Percentiles rank a stretch among this genome's conserved stretches.
Conservation (phyloP, 2,329 filamentous ascomycete species). For the Penicillium sp. region DNA sequence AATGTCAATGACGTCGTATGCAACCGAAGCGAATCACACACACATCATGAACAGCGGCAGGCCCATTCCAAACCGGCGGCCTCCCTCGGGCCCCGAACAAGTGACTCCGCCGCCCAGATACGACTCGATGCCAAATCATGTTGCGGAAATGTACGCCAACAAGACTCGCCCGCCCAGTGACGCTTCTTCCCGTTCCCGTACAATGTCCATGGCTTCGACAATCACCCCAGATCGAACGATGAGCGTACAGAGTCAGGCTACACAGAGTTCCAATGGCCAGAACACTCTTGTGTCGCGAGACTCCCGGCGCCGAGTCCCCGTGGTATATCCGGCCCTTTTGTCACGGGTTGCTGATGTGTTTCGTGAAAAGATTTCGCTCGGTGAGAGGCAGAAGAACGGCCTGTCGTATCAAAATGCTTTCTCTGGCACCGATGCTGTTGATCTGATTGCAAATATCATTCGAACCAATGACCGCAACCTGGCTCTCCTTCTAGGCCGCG, state of each 20-base stretch:
- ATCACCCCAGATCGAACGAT: slow-evolving; percentile 54
- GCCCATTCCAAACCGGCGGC: slow-evolving; percentile 72
- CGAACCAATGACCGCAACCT: slow-evolving; percentile 94
- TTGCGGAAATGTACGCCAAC: slow-evolving; percentile 26
- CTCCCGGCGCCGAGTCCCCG: slow-evolving; percentile 64
- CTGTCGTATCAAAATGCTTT: slow-evolving; percentile 96
- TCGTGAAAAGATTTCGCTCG: slow-evolving; percentile 75
- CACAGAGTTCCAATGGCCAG: slow-evolving; percentile 45
- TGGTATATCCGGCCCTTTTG: slow-evolving; percentile 88
- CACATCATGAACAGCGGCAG: slow-evolving; percentile 86
- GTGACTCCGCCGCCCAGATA: slow-evolving; percentile 20
- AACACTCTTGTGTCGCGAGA: slow-evolving; percentile 52
- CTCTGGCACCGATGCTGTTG: slow-evolving; percentile 89
- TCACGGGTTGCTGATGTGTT: slow-evolving; percentile 94
- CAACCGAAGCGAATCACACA: slow-evolving; percentile 66
- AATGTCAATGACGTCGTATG: slow-evolving; percentile 90
- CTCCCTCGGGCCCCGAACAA: slow-evolving; percentile 48
- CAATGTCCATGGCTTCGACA: slow-evolving; percentile 86
- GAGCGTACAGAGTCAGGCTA: slow-evolving; percentile 51
- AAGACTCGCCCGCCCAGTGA: slow-evolving; percentile 40
- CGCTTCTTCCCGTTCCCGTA: slow-evolving; percentile 47
- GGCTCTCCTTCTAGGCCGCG: slow-evolving; percentile 80
- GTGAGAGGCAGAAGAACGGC: slow-evolving; percentile 92
- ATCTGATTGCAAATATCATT: slow-evolving; percentile 93
- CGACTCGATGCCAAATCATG: slow-evolving; percentile 50